phyloP scores from a whole-genome alignment of 78 protist species.

The Dictyostelium citrinum region DNA sequence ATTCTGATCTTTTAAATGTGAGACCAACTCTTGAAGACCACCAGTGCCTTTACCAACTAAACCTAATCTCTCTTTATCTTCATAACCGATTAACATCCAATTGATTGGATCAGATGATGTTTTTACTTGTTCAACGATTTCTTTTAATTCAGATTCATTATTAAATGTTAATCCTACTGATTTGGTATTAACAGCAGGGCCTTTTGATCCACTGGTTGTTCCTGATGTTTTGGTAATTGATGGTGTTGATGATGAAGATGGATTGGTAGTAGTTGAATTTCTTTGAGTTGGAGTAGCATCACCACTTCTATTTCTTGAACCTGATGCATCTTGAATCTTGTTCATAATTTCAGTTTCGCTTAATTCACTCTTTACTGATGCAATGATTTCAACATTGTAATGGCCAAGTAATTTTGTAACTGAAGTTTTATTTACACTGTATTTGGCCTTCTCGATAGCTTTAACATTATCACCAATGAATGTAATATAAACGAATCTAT shows the following conservation, averaged over 20 bases:
- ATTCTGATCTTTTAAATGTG: not conserved
- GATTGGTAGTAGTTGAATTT: not conserved
- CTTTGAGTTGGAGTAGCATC: not conserved
- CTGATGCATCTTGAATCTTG: constrained; percentile 66
- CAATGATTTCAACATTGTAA: constrained; percentile 68
- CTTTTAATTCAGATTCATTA: not conserved
- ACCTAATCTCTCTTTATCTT: not conserved
- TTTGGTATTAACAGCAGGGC: constrained; percentile 38
- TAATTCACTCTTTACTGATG: constrained; percentile 15
- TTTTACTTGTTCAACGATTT: constrained; percentile 8
- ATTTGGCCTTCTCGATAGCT: not conserved
- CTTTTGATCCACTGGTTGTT: not conserved
- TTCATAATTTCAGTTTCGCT: constrained; percentile 16
- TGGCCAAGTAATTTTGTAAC: constrained; percentile 62
- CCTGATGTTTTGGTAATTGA: not conserved
- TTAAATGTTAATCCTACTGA: constrained; percentile 4
- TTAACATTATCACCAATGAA: constrained; percentile 58
- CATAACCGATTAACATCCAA: constrained; percentile 69
- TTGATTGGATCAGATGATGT: not conserved
- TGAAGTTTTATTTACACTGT: constrained; percentile 1
- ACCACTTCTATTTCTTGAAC: constrained; percentile 66
- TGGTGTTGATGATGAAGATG: not conserved
- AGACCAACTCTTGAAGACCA: constrained; percentile 32
- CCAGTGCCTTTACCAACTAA: constrained; percentile 43
- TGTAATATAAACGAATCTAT: constrained; percentile 40